Evolutionary conservation across 306 rosid species (phyloP).

Genomic region (Geum urbanum): DNA sequence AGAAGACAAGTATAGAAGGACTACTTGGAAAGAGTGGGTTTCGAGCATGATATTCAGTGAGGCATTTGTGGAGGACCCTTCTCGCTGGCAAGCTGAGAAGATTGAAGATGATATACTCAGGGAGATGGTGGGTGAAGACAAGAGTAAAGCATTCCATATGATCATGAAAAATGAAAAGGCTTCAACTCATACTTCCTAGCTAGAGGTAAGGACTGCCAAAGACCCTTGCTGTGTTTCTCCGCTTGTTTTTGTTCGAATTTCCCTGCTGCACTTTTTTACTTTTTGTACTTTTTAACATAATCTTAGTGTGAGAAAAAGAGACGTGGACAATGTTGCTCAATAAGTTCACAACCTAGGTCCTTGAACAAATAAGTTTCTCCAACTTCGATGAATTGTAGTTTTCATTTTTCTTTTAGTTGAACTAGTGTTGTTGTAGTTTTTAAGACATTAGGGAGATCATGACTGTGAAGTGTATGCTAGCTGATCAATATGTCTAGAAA

Average conservation of each 20-base stretch:
- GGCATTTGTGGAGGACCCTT: constrained; percentile 88
- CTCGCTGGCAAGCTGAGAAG: constrained; percentile 83
- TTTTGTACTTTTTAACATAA: background rate
- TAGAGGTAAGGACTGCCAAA: constrained; percentile 35
- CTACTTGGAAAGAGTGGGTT: constrained; percentile 96
- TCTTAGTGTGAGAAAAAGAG: background rate
- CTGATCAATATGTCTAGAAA: background rate
- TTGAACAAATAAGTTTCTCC: constrained; percentile 14
- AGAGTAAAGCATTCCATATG: constrained; percentile 74
- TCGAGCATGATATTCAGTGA: constrained; percentile 94
- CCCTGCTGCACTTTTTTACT: background rate
- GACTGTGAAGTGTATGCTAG: background rate
- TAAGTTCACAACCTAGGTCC: constrained; percentile 66
- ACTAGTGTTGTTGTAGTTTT: background rate
- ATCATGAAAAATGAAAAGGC: constrained; percentile 93
- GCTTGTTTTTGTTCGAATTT: background rate
- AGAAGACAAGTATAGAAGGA: constrained; percentile 71
- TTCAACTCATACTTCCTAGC: constrained; percentile 48
- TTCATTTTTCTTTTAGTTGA: background rate
- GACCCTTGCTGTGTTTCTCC: background rate
- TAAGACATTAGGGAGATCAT: background rate
- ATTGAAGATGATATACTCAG: constrained; percentile 79
- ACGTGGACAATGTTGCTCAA: constrained; percentile 34
- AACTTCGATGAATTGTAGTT: background rate
- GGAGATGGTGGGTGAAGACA: constrained; percentile 84